Evolutionary conservation across 257 asterid species (phyloP).

Genomic region (Ilex aquifolium): DNA sequence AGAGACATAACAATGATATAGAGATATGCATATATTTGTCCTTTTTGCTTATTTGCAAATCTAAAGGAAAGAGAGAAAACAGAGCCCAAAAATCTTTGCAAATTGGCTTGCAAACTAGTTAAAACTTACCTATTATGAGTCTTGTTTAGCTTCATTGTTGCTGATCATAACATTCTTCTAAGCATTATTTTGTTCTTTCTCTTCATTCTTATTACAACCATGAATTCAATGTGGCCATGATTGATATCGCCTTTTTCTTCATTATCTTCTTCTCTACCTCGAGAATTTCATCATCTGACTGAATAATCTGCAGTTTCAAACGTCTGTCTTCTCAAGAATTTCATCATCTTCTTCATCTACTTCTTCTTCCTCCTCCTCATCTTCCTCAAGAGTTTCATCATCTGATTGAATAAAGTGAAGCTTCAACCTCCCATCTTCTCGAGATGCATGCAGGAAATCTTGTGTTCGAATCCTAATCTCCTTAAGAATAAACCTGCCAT

Average conservation of each 20-base stretch:
- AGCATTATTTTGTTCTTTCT: constrained; percentile 7
- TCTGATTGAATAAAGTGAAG: constrained; percentile 54
- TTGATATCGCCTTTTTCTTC: constrained; percentile 3
- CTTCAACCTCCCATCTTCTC: constrained; percentile 75
- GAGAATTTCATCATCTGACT: constrained; percentile 1
- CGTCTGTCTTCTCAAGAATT: neutral
- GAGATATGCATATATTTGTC: too few relatives aligned
- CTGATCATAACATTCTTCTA: constrained; percentile 13
- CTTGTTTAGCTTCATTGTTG: neutral
- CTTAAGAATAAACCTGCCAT: constrained; percentile 73
- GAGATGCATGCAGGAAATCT: constrained; percentile 63
- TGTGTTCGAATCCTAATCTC: constrained; percentile 67
- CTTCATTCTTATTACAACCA: constrained; percentile 2
- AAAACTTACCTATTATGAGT: constrained; percentile 8
- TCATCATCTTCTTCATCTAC: constrained; percentile 9
- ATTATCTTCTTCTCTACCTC: neutral
- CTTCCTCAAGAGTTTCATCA: constrained; percentile 44
- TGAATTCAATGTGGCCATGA: neutral
- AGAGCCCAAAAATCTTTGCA: constrained; percentile 2
- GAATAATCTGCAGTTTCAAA: neutral
- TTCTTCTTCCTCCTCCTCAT: constrained; percentile 16
- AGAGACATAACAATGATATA: too few relatives aligned
- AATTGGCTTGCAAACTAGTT: constrained; percentile 7
- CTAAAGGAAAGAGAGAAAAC: neutral
- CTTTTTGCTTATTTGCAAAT: constrained; percentile 15